Base-by-base conservation (phyloP, 2,329 filamentous ascomycete genomes). In the Cercospora berteroae region DNA sequence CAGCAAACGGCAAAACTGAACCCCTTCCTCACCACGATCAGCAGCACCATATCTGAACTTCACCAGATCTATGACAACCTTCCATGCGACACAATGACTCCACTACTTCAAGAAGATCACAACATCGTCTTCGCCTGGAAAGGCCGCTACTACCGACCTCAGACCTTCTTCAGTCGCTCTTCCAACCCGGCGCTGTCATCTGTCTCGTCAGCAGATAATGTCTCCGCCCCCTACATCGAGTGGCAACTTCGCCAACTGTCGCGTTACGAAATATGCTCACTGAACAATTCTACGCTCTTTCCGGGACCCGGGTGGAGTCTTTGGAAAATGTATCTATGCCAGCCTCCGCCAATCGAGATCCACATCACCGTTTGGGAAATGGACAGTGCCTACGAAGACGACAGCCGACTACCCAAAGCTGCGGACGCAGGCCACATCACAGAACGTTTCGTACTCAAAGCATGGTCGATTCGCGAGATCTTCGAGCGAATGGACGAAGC, bases 301-400 rank as follows among this genome's bases (percentile, higher is more conserved):
- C 62, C 62, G 1, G 57, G 23, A 12, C 42, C 58, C 7, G 18
- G 29, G 5, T 55, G 62, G 0, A 64, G 57, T 31, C 2, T 67
- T 1, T 67, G 61, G 66, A 52, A 42, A n/a, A 67, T 58, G 61
- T 67, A 65, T 39, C 57, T 62, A 1, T 67, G 66, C 36, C 66
- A 67, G 13, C 62, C 66, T 12, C 61, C 62, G 8, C 56, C 66
- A 1, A 50, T n/a, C 7, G 33, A 64, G 18, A 57, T 57, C 1
- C 33, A 42, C 8, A 36, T 67, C 6, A 64, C 61, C 5, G 12
- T 67, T n/a, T 67, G 66, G 66, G 42, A 61, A 36, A 20, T 25
- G 9, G 36, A 64, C 5, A 57, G 36, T 0, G 29, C 44, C 0
- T 16, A 12, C 20, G n/a, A 58, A n/a, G 55, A 48, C 9, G 50